Base-by-base conservation (phyloP, 169 alveolate genomes). In the Babesia gibsoni region DNA sequence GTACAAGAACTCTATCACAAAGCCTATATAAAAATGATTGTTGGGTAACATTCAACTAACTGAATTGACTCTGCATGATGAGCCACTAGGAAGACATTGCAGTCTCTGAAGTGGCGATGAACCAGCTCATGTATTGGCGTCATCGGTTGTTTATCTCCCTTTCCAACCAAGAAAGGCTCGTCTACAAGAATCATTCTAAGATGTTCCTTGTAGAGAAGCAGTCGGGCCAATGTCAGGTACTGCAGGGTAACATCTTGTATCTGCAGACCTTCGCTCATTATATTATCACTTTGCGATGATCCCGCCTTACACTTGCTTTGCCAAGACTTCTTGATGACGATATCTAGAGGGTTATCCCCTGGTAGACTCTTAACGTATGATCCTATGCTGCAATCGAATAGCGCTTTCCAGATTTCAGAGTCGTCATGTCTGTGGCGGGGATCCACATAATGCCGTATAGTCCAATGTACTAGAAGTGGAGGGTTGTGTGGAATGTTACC, bases 401-500 rank as follows among this genome's bases (percentile, higher is more conserved):
- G 49, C 1, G 83, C 82, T 36, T 79, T 58, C 67, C 65, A 52
- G 33, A 79, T 79, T n/a, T 42, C 73, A 25, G 49, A 52, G 49
- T 79, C 88, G 23, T 56, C 52, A 64, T 54, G 43, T 32, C 61
- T 52, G 46, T 64, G 41, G 20, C 67, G 37, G 6, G 88, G 83
- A 59, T 79, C 83, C 25, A 79, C 69, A 41, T 70, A 79, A 36
- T 70, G 49, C 22, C 83, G 80, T 22, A 79, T 57, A 4, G 79
- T 69, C 88, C 88, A 79, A 20, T 72, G 79, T 16, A 54, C 75
- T 29, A 79, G 39, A 30, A 79, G 48, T 30, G 88, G 88, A 23
- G 83, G 82, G 33, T 52, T 69, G 52, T 79, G 88, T 3, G 88
- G 88, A 7, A 79, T 45, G 43, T 56, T 69, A 12, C 81, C 88